phyloP scores from a whole-genome alignment of 192 early-diverging fungal species.

The Coemansia sp. region DNA sequence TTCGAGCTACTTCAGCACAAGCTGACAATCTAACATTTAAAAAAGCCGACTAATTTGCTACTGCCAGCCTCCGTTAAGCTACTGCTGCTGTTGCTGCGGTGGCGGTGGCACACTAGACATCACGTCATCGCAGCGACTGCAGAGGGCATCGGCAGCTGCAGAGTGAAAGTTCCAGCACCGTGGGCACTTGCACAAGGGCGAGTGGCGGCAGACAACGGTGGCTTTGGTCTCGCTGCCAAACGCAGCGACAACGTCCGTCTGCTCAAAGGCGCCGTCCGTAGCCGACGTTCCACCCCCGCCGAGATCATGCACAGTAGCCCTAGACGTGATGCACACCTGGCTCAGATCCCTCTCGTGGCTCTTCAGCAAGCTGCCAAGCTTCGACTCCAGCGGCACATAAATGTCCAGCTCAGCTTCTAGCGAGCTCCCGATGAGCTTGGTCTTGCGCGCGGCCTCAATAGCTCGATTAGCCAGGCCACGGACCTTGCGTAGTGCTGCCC shows the following conservation, averaged over 20 bases:
- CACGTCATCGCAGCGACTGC: constrained; percentile 58
- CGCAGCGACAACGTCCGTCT: constrained; percentile 14
- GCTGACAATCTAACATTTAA: neutral
- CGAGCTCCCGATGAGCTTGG: constrained; percentile 42
- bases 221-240: constrained; percentile 14
- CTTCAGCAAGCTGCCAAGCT: constrained; percentile 25
- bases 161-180: constrained; percentile 74
- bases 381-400: constrained; percentile 24
- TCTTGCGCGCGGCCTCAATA: constrained; percentile 47
- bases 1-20: neutral
- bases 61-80: neutral
- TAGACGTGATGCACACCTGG: constrained; percentile 35
- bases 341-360: constrained; percentile 21
- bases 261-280: constrained; percentile 5
- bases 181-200: constrained; percentile 68
- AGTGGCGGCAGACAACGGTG: constrained; percentile 54
- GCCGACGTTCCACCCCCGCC: neutral
- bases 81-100: neutral
- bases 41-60: neutral
- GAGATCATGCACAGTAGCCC: constrained; percentile 14
- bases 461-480: constrained; percentile 41
- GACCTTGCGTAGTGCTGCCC: constrained; percentile 33
- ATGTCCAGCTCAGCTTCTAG: constrained; percentile 48
- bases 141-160: constrained; percentile 50
- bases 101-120: neutral